These are phyloP conservation scores for Annulohypoxylon bovei DNA, from an alignment of 495 filamentous ascomycete genomes.

Conservation along the genomic window DNA sequence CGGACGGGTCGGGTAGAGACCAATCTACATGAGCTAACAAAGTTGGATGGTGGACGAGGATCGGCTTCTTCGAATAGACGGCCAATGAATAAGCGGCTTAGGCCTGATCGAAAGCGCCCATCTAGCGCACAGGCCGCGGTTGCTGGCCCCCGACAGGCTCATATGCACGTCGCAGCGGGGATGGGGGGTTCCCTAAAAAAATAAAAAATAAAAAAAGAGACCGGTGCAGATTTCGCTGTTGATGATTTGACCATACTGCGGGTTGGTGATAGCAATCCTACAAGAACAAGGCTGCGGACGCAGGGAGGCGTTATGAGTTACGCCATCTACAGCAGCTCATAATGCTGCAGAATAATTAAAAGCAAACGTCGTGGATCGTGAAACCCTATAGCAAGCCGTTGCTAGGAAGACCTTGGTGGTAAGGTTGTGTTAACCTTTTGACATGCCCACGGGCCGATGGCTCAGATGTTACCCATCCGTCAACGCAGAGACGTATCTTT, in stretches of 20 bases:
- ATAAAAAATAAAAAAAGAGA: slow-evolving; percentile 13
- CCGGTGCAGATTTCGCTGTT: slow-evolving; percentile 17
- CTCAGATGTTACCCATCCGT: slow-evolving; percentile 35
- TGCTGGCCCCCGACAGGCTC: slow-evolving; percentile 40
- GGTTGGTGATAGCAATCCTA: slow-evolving; percentile 25
- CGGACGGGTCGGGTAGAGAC: slow-evolving; percentile 44
- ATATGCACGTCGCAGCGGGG: slow-evolving; percentile 36
- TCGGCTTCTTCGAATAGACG: slow-evolving; percentile 30
- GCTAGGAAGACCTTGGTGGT: slow-evolving; percentile 24
- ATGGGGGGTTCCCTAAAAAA: slow-evolving; percentile 20
- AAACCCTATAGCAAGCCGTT: slow-evolving; percentile 13
- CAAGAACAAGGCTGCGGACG: slow-evolving; percentile 15
- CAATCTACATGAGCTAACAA: slow-evolving; percentile 39
- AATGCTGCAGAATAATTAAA: slow-evolving; percentile 38
- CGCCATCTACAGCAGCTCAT: slow-evolving; percentile 23
- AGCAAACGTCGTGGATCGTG: slow-evolving; percentile 11
- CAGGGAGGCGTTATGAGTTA: slow-evolving; percentile 21
- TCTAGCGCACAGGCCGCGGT: slow-evolving; percentile 42
- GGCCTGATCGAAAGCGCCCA: slow-evolving; percentile 39
- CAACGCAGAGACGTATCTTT: background rate
- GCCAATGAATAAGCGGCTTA: slow-evolving; percentile 36
- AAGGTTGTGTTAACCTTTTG: slow-evolving; percentile 37
- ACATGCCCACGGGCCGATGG: slow-evolving; percentile 39
- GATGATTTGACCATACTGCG: slow-evolving; percentile 20
- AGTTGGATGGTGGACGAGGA: slow-evolving; percentile 38